phyloP scores from a whole-genome alignment of 805 yeast genomes.

The Teunomyces kruisii region DNA sequence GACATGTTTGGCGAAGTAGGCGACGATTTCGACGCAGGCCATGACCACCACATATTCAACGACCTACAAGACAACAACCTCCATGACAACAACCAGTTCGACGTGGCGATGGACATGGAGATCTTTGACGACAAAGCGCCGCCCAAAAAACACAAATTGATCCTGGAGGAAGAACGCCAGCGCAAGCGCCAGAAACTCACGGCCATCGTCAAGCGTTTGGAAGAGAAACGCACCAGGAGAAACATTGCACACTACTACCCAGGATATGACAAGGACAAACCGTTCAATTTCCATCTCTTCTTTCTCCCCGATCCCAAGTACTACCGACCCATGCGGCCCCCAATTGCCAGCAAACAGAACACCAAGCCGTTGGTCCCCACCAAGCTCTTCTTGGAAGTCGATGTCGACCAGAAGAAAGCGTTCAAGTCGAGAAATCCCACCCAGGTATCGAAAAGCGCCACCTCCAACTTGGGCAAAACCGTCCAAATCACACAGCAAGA shows the following conservation, averaged over 20 bases:
- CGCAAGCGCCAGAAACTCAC: constrained; percentile 30
- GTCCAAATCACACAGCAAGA: constrained; percentile 30
- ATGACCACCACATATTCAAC: constrained; percentile 21
- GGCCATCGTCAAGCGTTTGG: constrained; percentile 27
- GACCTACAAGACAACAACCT: constrained; percentile 11
- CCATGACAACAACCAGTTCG: constrained; percentile 27
- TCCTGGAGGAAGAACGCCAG: constrained; percentile 19
- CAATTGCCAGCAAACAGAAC: constrained; percentile 29
- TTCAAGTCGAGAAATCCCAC: constrained; percentile 38
- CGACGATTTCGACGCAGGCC: constrained; percentile 12
- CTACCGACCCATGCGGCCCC: constrained; percentile 54
- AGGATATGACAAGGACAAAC: constrained; percentile 51
- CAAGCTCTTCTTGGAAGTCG: constrained; percentile 59
- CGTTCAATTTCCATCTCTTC: constrained; percentile 63
- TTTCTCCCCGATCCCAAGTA: constrained; percentile 62
- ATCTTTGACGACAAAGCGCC: constrained; percentile 9
- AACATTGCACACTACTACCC: constrained; percentile 58
- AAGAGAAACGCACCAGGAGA: constrained; percentile 23
- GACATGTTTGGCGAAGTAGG: constrained; percentile 38
- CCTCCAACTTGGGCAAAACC: constrained; percentile 7
- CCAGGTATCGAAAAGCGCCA: constrained; percentile 6
- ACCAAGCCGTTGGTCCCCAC: constrained; percentile 56
- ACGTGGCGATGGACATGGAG: constrained; percentile 8
- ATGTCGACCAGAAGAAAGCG: constrained; percentile 54
- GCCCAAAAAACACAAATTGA: constrained; percentile 16